A percentile compares a stretch with the other conserved stretches of the same genome.
These are phyloP conservation scores for Metschnikowia dekortorum DNA, from an alignment of 805 yeast species.

Conservation along the genomic window DNA sequence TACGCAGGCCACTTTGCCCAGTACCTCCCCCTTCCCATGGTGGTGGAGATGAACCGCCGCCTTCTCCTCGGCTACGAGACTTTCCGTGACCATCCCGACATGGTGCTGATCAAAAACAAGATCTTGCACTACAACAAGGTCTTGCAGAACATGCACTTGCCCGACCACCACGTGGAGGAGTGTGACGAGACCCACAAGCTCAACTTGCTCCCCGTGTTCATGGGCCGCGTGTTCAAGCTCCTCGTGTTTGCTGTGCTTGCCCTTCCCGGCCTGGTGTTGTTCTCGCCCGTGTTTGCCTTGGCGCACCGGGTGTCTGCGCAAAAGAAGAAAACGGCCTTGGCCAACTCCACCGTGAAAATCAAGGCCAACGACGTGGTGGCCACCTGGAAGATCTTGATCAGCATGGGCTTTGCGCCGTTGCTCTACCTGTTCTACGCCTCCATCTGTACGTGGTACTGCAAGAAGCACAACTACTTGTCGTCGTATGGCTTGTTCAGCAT, in stretches of 20 bases:
- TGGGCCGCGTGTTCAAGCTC: slow-evolving; percentile 56
- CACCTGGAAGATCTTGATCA: slow-evolving; percentile 91
- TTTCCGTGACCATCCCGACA: slow-evolving; percentile 64
- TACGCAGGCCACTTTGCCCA: slow-evolving; percentile 73
- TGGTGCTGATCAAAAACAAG: slow-evolving; percentile 55
- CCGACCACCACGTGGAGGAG: slow-evolving; percentile 57
- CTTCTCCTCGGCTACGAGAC: slow-evolving; percentile 77
- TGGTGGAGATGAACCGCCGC: slow-evolving; percentile 88
- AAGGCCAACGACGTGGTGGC: slow-evolving; percentile 93
- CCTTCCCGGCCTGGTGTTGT: slow-evolving; percentile 83
- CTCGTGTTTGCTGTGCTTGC: slow-evolving; percentile 57
- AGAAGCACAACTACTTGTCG: slow-evolving; percentile 10
- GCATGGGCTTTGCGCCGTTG: slow-evolving; percentile 85
- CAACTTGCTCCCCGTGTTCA: slow-evolving; percentile 47
- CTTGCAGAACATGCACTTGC: slow-evolving; percentile 45
- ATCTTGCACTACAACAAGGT: slow-evolving; percentile 68
- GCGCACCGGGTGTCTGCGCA: slow-evolving; percentile 68
- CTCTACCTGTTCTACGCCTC: slow-evolving; percentile 77
- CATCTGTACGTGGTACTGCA: slow-evolving; percentile 42
- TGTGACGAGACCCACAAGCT: slow-evolving; percentile 49
- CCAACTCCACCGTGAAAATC: slow-evolving; percentile 83
- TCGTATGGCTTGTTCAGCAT: slow-evolving; percentile 31
- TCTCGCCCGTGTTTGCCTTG: slow-evolving; percentile 81
- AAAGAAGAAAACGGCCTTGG: slow-evolving; percentile 76
- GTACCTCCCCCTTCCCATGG: slow-evolving; percentile 71